Evolutionary conservation across 139 green algal genomes (phyloP), one percentile per base, ranked within the genome.

Genomic region (Zygnema cylindricum): DNA sequence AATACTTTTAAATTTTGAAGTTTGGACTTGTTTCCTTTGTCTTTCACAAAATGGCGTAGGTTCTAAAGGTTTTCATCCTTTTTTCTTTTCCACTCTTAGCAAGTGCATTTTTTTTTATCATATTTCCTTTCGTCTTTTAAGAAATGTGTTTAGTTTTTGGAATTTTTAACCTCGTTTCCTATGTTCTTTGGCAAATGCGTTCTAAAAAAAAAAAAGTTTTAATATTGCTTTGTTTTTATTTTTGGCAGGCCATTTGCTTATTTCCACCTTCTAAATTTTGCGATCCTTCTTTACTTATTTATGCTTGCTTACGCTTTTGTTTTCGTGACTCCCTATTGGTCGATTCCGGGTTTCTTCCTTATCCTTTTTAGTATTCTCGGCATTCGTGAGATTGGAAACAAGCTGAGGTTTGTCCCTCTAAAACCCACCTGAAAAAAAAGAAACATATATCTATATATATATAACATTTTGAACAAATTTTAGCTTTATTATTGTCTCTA

Each of bases 201-300:
- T 63, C 49, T 63, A 63, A 16, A 7, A 63, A 63, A 7, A 63
- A 25, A 7, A 16, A 16, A 7, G 7, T 7, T 25, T 63, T 16
- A 25, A 25, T 16, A 7, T 63, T 63, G 7, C 49, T 63, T 63
- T 63, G 49, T 63, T 63, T 63, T 7, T 63, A 16, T 25, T 25
- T 63, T 63, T 63, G 7, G 71, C 77, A 84, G 33, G 41, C 77
- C 77, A 3, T 84, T 84, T 84, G 77, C 77, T 25, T 84, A 84
- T 7, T 84, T 54, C 77, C 77, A 84, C 33, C 77, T 84, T 25
- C 33, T 84, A 23, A 84, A 84, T 33, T 39, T 39, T 3, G 3
- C 71, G 22, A 3, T 84, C 25, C 30, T 84, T 23, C 2, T 39
- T 2, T 84, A 84, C 77, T 33, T 84, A 23, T 43, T 54, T 41